Conservation (phyloP, 2,329 filamentous ascomycete genomes). For the Aspergillus carbonarius region DNA sequence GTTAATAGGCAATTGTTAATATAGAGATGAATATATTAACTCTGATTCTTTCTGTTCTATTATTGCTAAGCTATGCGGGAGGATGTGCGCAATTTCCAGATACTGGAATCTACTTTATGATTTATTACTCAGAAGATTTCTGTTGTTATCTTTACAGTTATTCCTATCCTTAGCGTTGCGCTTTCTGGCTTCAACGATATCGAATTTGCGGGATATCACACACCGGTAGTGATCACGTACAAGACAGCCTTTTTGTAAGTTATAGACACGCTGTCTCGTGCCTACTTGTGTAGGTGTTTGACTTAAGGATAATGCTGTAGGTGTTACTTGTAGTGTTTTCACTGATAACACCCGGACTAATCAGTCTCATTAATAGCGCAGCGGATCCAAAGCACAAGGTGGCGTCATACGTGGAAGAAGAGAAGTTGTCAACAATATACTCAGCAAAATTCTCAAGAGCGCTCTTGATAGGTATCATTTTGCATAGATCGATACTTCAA, state of each 20-base stretch:
- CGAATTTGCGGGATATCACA: slow-evolving; percentile 18
- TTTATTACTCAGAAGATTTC: slow-evolving; percentile 17
- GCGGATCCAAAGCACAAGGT: neutral
- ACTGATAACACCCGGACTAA: slow-evolving; percentile 21
- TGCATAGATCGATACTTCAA: neutral
- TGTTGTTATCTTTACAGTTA: slow-evolving; percentile 20
- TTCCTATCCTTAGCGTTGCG: slow-evolving; percentile 1
- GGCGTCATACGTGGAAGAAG: slow-evolving; percentile 17
- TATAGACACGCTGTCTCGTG: slow-evolving; percentile 8
- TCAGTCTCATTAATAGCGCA: neutral
- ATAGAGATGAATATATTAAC: slow-evolving; percentile 10
- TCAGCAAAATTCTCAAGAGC: slow-evolving; percentile 19
- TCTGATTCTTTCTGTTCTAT: slow-evolving; percentile 17
- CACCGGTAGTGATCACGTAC: slow-evolving; percentile 18
- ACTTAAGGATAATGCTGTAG: neutral
- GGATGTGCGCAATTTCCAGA: slow-evolving; percentile 24
- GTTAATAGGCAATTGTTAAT: neutral
- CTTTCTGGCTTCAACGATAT: slow-evolving; percentile 6
- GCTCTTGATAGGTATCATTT: neutral
- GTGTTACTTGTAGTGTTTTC: slow-evolving; percentile 22
- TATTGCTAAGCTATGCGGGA: slow-evolving; percentile 22
- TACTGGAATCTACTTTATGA: slow-evolving; percentile 14
- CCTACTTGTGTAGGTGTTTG: neutral
- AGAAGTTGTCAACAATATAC: slow-evolving; percentile 22
- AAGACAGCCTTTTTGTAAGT: slow-evolving; percentile 12